Conservation (phyloP, 176 grass and related monocot genomes). For the Urochloa ruziziensis region DNA sequence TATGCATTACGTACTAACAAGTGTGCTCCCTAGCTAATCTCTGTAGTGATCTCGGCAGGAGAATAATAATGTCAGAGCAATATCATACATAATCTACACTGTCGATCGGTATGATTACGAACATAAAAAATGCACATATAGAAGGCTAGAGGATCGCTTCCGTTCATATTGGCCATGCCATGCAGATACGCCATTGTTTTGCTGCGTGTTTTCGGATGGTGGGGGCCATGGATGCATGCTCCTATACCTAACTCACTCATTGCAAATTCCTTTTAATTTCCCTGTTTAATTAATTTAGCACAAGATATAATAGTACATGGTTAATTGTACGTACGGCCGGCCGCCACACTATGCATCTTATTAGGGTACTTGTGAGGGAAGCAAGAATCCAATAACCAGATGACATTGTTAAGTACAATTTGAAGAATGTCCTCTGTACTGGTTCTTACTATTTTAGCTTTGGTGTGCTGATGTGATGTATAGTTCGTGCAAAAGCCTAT, state of each 20-base stretch:
- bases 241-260: slow-evolving; percentile 50
- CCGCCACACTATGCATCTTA: not conserved
- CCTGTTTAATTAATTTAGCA: slow-evolving; percentile 32
- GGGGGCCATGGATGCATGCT: slow-evolving; percentile 15
- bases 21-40: slow-evolving; percentile 23
- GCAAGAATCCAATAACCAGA: slow-evolving; percentile 14
- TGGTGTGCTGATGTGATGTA: too few species aligned
- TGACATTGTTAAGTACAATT: slow-evolving; percentile 1
- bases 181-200: slow-evolving; percentile 5
- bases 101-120: slow-evolving; percentile 24
- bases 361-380: slow-evolving; percentile 36
- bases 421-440: not conserved
- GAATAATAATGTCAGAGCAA: slow-evolving; percentile 2
- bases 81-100: slow-evolving; percentile 23
- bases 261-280: slow-evolving; percentile 32
- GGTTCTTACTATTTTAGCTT: not conserved
- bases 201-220: not conserved
- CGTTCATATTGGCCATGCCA: not conserved
- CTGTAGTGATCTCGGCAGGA: slow-evolving; percentile 14
- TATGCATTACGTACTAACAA: slow-evolving; percentile 30
- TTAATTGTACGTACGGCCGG: slow-evolving; percentile 26
- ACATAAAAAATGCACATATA: not conserved
- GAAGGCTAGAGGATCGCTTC: not conserved
- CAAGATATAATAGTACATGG: slow-evolving; percentile 30
- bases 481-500: not conserved